A percentile compares a stretch with the other conserved stretches of the same genome.
Conservation (phyloP, 495 filamentous ascomycete genomes). For the Trichocladium antarcticum region DNA sequence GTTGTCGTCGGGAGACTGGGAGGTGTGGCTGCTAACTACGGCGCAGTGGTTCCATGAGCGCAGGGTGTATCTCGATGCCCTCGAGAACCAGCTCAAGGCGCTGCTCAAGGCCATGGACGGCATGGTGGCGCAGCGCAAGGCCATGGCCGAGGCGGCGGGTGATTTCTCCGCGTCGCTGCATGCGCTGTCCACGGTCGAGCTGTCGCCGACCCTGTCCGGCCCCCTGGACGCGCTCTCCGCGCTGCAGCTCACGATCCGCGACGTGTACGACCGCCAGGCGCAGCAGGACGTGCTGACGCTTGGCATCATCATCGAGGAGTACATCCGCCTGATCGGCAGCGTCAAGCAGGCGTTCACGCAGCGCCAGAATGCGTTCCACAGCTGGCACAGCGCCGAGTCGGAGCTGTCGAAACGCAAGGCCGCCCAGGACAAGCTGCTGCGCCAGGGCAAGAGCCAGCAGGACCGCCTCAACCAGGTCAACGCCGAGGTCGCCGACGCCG, state of each 20-base stretch:
- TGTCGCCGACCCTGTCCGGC: constrained; percentile 75
- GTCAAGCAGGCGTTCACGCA: constrained; percentile 87
- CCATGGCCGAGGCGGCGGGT: constrained; percentile 79
- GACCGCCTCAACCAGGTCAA: constrained; percentile 83
- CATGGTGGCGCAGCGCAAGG: constrained; percentile 83
- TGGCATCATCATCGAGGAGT: constrained; percentile 96
- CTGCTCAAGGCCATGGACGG: constrained; percentile 87
- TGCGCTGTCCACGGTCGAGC: constrained; percentile 75
- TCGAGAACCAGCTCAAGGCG: constrained; percentile 90
- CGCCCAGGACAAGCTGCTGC: constrained; percentile 79
- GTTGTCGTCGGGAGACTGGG: not conserved
- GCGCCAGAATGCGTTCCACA: constrained; percentile 88
- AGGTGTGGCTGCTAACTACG: not conserved
- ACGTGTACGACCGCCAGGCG: constrained; percentile 91
- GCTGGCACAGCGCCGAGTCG: constrained; percentile 79
- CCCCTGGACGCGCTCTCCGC: constrained; percentile 86
- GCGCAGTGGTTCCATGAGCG: constrained; percentile 96
- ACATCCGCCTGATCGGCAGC: constrained; percentile 87
- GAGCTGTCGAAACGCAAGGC: constrained; percentile 78
- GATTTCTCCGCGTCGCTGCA: constrained; percentile 91
- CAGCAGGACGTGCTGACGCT: constrained; percentile 94
- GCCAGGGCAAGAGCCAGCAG: constrained; percentile 89
- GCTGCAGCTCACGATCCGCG: constrained; percentile 82
- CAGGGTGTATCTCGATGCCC: constrained; percentile 80
- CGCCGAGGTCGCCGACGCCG: constrained; percentile 86